These are phyloP conservation scores for Ceratobasidium sp. DNA, from an alignment of 1,284 basidiomycete genomes.

Conservation along the genomic window DNA sequence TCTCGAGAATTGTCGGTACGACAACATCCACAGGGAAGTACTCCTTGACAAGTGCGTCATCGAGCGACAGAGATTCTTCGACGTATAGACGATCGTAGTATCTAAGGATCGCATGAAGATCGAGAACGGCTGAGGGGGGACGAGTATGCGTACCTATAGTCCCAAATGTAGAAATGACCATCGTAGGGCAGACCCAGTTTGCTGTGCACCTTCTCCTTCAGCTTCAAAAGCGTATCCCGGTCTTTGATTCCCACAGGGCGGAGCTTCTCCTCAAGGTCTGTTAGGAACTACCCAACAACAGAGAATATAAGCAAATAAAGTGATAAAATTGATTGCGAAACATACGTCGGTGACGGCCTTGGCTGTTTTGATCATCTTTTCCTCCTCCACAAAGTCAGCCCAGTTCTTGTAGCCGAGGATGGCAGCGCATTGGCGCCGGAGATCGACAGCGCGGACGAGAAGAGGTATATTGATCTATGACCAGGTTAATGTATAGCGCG, in stretches of 20 bases:
- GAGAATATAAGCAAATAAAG: neutral
- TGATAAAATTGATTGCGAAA: neutral
- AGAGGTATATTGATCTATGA: slow-evolving; percentile 67
- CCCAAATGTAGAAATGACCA: slow-evolving; percentile 73
- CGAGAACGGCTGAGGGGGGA: too few species aligned
- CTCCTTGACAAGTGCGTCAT: slow-evolving; percentile 79
- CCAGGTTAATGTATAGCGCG: neutral
- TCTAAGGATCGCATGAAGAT: too few species aligned
- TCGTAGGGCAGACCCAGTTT: slow-evolving; percentile 66
- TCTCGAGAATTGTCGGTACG: slow-evolving; percentile 76
- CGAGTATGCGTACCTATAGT: slow-evolving; percentile 54
- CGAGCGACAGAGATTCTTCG: slow-evolving; percentile 68
- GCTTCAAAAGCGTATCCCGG: slow-evolving; percentile 64
- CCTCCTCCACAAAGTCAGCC: slow-evolving; percentile 81
- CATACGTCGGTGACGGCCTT: slow-evolving; percentile 61
- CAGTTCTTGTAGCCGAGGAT: slow-evolving; percentile 78
- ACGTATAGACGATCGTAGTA: slow-evolving; percentile 77
- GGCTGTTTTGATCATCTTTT: slow-evolving; percentile 82
- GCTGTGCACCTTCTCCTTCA: slow-evolving; percentile 75
- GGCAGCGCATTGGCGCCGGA: slow-evolving; percentile 70
- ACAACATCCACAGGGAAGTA: slow-evolving; percentile 85
- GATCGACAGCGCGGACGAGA: slow-evolving; percentile 65
- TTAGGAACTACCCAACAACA: slow-evolving; percentile 59
- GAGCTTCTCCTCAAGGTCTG: slow-evolving; percentile 75
- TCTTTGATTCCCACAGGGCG: slow-evolving; percentile 73